phyloP scores from a whole-genome alignment of 1,284 basidiomycete genomes.

The Schizophyllum amplum region DNA sequence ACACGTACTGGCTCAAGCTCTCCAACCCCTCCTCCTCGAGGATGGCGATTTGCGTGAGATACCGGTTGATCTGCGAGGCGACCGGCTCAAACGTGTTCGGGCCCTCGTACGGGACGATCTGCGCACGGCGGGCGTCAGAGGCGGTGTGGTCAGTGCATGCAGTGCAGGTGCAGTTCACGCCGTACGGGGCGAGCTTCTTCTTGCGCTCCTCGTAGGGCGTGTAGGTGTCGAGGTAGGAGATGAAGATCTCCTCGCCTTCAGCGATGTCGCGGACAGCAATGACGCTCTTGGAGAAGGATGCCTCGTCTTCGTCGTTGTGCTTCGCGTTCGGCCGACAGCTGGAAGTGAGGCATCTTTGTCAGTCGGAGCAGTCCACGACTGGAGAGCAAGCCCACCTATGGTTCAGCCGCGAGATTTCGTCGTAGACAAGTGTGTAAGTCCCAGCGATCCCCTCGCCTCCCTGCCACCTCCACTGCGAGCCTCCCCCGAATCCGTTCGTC shows the following conservation, averaged over 20 bases:
- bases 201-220: too few relatives aligned
- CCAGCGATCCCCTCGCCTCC: background rate
- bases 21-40: too few relatives aligned
- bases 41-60: too few relatives aligned
- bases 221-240: background rate
- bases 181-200: too few relatives aligned
- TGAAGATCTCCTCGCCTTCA: background rate
- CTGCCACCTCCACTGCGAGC: background rate
- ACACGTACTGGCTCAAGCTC: too few relatives aligned
- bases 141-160: too few relatives aligned
- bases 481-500: background rate
- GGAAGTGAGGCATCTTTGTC: background rate
- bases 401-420: background rate
- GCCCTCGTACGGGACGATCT: too few relatives aligned
- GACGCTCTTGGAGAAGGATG: background rate
- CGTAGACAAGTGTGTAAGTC: background rate
- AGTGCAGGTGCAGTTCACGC: too few relatives aligned
- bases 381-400: background rate
- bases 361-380: background rate
- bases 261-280: conserved; percentile 1
- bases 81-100: too few relatives aligned
- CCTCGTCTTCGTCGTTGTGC: background rate
- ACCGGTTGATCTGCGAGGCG: too few relatives aligned
- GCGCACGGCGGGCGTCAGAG: too few relatives aligned
- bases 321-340: conserved; percentile 11